Evolutionary conservation across 1,284 basidiomycete genomes (phyloP).

Genomic region (Naganishia liquefaciens): DNA sequence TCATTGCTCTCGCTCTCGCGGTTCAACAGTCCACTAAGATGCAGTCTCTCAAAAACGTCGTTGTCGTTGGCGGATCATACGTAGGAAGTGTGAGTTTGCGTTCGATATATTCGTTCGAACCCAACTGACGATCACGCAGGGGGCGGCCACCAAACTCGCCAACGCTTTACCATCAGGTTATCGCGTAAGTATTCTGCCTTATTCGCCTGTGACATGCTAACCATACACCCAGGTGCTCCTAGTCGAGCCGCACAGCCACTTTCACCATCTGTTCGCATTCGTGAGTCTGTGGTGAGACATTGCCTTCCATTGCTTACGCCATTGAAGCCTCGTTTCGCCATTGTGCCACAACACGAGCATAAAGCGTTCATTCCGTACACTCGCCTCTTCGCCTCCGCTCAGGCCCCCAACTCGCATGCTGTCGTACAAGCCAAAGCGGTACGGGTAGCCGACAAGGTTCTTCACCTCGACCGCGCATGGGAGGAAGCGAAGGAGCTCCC

Average conservation of each 20-base stretch:
- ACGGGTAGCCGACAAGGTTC: constrained; percentile 20
- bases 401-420: constrained; percentile 22
- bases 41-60: constrained; percentile 34
- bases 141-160: constrained; percentile 16
- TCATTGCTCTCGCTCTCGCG: background rate
- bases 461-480: constrained; percentile 35
- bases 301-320: constrained; percentile 55
- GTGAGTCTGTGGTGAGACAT: constrained; percentile 28
- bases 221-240: constrained; percentile 35
- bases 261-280: constrained; percentile 44
- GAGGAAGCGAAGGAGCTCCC: constrained; percentile 33
- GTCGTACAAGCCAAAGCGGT: constrained; percentile 34
- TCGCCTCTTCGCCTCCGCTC: constrained; percentile 24
- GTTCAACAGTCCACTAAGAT: background rate
- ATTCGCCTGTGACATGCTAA: background rate
- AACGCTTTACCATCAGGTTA: constrained; percentile 1
- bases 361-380: constrained; percentile 64
- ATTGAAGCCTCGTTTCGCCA: constrained; percentile 60
- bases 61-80: constrained; percentile 40
- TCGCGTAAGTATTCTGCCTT: background rate
- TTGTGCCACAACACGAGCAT: constrained; percentile 68
- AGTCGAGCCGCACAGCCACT: constrained; percentile 43
- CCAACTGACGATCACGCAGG: background rate
- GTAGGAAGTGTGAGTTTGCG: constrained; percentile 36
- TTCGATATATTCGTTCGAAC: background rate